phyloP scores from a whole-genome alignment of 306 rosid genomes.

The Dalbergia cochinchinensis region DNA sequence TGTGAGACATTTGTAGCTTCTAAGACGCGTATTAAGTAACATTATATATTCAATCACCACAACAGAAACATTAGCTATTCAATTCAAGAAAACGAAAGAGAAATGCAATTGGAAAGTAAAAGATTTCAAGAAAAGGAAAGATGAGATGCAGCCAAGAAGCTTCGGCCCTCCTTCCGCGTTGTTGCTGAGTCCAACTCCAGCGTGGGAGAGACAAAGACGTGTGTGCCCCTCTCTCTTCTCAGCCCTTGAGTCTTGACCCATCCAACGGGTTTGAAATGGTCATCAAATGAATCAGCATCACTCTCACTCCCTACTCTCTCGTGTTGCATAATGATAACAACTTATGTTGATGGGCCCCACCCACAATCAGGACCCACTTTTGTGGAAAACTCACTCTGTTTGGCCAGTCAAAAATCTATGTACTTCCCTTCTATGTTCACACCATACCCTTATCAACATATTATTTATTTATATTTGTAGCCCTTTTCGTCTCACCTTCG shows the following conservation, averaged over 20 bases:
- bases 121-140: background rate
- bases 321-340: no score
- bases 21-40: background rate
- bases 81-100: background rate
- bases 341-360: background rate
- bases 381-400: conserved; percentile 34
- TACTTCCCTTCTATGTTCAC: conserved; percentile 46
- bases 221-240: background rate
- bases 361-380: conserved; percentile 29
- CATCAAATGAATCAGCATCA: conserved; percentile 36
- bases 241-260: conserved; percentile 12
- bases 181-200: conserved; percentile 35
- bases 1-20: no score
- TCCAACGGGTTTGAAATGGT: conserved; percentile 55
- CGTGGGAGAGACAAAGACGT: background rate
- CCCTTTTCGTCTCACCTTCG: conserved; percentile 48
- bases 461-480: conserved; percentile 16
- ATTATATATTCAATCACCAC: no score
- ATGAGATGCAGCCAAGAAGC: conserved; percentile 32
- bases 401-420: conserved; percentile 46
- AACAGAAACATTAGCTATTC: background rate
- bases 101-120: conserved; percentile 16
- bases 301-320: background rate
- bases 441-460: conserved; percentile 36
- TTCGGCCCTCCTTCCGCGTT: conserved; percentile 60